These are phyloP conservation scores for Backusella mclennaniae DNA, from an alignment of 192 early-diverging fungal species.

Conservation along the genomic window DNA sequence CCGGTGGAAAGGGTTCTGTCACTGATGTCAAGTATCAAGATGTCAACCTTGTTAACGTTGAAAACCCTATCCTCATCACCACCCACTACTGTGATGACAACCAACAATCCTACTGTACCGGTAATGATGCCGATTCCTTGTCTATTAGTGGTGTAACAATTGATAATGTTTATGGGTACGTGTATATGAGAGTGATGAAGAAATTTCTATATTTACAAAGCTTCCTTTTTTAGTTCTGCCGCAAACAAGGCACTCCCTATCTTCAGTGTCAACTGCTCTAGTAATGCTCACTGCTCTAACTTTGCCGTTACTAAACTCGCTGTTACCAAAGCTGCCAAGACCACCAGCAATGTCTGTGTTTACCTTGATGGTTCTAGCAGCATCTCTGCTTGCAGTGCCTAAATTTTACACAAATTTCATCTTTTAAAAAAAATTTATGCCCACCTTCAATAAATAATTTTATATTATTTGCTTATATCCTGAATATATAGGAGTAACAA, in stretches of 20 bases:
- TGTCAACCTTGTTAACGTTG: slow-evolving; percentile 36
- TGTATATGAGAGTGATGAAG: not conserved
- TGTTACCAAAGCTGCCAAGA: not conserved
- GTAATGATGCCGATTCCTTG: slow-evolving; percentile 27
- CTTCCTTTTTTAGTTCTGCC: slow-evolving; percentile 1
- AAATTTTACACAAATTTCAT: not conserved
- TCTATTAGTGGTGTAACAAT: slow-evolving; percentile 43
- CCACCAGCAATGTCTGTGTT: slow-evolving; percentile 8
- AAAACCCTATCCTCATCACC: slow-evolving; percentile 40
- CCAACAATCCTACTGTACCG: slow-evolving; percentile 31
- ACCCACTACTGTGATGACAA: slow-evolving; percentile 46
- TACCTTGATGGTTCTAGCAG: slow-evolving; percentile 18
- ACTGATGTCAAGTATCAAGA: slow-evolving; percentile 43
- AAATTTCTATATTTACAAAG: not conserved
- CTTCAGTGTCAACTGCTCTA: slow-evolving; percentile 21
- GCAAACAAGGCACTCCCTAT: not conserved
- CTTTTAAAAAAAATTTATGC: not conserved
- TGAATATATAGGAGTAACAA: too few species aligned
- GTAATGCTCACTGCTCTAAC: slow-evolving; percentile 14
- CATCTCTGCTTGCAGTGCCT: slow-evolving; percentile 8
- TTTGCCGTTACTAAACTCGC: slow-evolving; percentile 11
- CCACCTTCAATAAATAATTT: not conserved
- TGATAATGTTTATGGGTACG: slow-evolving; percentile 38
- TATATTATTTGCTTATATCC: not conserved
- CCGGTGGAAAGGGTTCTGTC: slow-evolving; percentile 43